Conservation (phyloP, 805 yeast genomes). For the Candida glaebosa region DNA sequence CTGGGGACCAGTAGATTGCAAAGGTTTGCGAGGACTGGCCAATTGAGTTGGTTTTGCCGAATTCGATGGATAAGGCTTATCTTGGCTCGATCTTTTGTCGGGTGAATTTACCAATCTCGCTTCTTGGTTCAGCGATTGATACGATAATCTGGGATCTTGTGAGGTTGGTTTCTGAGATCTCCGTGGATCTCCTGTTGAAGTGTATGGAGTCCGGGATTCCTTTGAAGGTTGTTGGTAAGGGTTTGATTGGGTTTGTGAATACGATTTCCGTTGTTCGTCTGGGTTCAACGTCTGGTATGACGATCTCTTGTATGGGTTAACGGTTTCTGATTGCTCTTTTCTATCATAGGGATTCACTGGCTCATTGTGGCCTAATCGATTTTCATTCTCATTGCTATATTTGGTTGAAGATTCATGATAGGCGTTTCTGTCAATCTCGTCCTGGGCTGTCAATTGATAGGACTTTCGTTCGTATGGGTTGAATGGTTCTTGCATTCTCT, state of each 20-base stretch:
- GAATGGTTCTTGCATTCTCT: neutral
- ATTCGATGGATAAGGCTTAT: neutral
- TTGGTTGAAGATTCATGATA: neutral
- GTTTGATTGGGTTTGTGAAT: neutral
- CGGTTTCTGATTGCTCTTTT: neutral
- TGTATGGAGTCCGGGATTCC: no score
- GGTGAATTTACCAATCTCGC: no score
- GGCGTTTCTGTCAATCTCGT: no score
- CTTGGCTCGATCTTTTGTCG: neutral
- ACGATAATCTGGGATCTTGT: neutral
- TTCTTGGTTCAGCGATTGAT: no score
- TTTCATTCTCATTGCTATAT: neutral
- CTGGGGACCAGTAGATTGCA: neutral
- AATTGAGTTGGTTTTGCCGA: neutral
- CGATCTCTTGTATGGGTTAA: neutral
- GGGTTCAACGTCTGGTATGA: neutral
- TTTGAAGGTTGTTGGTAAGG: no score
- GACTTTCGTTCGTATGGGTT: neutral
- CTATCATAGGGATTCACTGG: neutral
- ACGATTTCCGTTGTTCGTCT: neutral
- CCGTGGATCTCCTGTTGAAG: no score
- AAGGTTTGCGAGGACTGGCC: neutral
- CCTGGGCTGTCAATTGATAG: neutral
- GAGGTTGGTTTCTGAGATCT: neutral
- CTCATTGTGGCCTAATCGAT: neutral